A percentile compares a stretch with the other conserved stretches of the same genome.
phyloP scores from a whole-genome alignment of 352 stramenopile genomes.

The Phytophthora fragariae region DNA sequence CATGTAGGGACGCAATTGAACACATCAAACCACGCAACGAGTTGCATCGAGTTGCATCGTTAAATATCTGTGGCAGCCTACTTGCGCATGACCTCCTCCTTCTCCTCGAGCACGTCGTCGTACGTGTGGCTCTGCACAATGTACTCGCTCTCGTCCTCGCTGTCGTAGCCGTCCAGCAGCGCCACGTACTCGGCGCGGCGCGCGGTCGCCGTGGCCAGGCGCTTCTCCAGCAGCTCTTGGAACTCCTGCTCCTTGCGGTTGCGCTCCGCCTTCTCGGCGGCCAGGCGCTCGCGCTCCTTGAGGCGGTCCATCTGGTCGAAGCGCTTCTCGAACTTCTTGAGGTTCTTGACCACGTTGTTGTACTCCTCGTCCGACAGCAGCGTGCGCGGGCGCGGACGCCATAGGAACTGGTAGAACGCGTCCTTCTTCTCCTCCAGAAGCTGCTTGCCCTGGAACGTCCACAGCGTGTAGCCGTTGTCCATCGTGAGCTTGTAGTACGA shows the following conservation, averaged over 20 bases:
- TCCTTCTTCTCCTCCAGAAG: slow-evolving; percentile 96
- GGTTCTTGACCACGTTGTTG: slow-evolving; percentile 96
- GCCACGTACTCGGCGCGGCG: slow-evolving; percentile 73
- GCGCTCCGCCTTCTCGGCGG: slow-evolving; percentile 73
- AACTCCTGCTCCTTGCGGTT: slow-evolving; percentile 76
- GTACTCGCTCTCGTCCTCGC: slow-evolving; percentile 86
- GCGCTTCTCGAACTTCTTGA: slow-evolving; percentile 97
- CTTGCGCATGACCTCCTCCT: slow-evolving; percentile 81
- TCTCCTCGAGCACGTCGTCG: slow-evolving; percentile 74
- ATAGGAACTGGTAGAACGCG: slow-evolving; percentile 96
- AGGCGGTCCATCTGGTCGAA: slow-evolving; percentile 90
- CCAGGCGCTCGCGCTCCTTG: slow-evolving; percentile 81
- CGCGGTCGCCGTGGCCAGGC: slow-evolving; percentile 32
- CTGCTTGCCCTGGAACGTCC: slow-evolving; percentile 98
- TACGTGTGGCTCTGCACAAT: slow-evolving; percentile 79
- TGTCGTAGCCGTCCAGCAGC: slow-evolving; percentile 82
- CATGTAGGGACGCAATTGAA: slow-evolving; percentile 1
- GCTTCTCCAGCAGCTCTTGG: slow-evolving; percentile 67
- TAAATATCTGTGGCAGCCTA: slow-evolving; percentile 45
- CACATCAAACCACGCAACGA: slow-evolving; percentile 20
- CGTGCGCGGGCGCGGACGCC: slow-evolving; percentile 93
- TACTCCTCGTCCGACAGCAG: slow-evolving; percentile 95
- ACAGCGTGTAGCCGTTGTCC: slow-evolving; percentile 99
- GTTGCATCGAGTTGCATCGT: slow-evolving; percentile 19
- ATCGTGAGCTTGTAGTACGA: slow-evolving; percentile 98